Evolutionary conservation across 1,139 yeast species (phyloP).

Genomic region (Hemisphaericaspora xylanilytica): DNA sequence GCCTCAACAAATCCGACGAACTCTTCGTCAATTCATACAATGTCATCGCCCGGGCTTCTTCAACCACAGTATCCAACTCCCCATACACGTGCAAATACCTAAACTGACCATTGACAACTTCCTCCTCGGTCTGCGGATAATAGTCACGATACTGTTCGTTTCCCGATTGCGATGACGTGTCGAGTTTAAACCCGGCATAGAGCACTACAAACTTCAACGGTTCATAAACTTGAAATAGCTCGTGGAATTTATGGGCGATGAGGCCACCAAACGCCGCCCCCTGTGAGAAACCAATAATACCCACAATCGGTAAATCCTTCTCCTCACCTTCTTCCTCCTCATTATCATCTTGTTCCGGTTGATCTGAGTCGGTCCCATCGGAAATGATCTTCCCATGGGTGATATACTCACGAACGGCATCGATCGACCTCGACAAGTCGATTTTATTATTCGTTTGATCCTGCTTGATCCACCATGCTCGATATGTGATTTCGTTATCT

Average conservation of each 20-base stretch:
- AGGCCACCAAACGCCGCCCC: constrained; percentile 53
- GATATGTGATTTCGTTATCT: constrained; percentile 23
- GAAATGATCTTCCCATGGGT: too few relatives aligned
- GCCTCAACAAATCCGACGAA: constrained; percentile 51
- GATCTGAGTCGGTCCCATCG: too few relatives aligned
- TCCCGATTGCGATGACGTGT: constrained; percentile 40
- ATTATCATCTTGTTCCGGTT: constrained; percentile 25
- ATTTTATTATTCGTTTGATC: constrained; percentile 21
- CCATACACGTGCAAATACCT: constrained; percentile 74
- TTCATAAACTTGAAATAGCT: constrained; percentile 24
- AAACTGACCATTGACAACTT: constrained; percentile 20
- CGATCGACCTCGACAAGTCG: constrained; percentile 29
- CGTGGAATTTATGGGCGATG: constrained; percentile 30
- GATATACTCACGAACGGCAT: constrained; percentile 30
- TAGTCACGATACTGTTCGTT: constrained; percentile 23
- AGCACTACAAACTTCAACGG: constrained; percentile 67
- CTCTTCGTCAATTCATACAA: constrained; percentile 55
- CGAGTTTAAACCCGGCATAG: constrained; percentile 74
- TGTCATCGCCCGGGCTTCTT: constrained; percentile 63
- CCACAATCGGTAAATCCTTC: constrained; percentile 34
- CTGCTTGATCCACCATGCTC: constrained; percentile 42
- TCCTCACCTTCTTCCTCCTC: constrained; percentile 19
- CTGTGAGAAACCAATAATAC: constrained; percentile 46
- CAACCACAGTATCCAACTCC: constrained; percentile 83
- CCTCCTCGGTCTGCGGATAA: constrained; percentile 31